Base-by-base conservation (phyloP, 768 basidiomycete genomes). In the Chalciporus piperatus region DNA sequence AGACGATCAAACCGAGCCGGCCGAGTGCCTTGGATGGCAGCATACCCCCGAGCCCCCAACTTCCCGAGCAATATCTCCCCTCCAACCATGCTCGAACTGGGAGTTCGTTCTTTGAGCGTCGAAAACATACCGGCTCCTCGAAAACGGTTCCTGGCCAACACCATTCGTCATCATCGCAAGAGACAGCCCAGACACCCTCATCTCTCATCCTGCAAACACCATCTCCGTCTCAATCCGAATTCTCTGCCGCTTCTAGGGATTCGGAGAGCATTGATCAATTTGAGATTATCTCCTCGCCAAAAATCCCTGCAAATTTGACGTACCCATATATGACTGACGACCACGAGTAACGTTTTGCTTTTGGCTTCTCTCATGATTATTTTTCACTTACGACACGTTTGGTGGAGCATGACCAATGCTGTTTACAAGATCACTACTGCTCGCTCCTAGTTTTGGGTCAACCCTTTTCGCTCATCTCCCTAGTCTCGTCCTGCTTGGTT, bases 21-120 rank as follows among this genome's bases (percentile, higher is more conserved):
- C 76, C 82, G 9, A 83, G 78, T 60, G 62, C 78, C 14, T 58
- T 79, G 23, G 80, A 73, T 50, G 55, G 59, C 17, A 59, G 62
- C 59, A 78, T 84, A 47, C 83, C 85, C 6, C 80, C 83, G 8
- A 87, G 80, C 59, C 87, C 84, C 16, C 78, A 70, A 52, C 74
- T 87, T 47, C 84, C 84, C 39, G 74, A 75, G 41, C 76, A 78
- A 50, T 79, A 76, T 54, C 51, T 76, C 22, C 37, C 55, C 17
- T 69, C 65, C 6, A 69, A 69, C 25, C 69, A 69, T 39, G 37
- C 56, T 25, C 67, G 69, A 50, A 64, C 63, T 11, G 69, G 63
- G 48, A 69, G 69, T 45, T 67, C 57, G 42, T 45, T 63, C 39
- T 43, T 70, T n/a, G 69, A 69, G 37, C 67, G 45, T 38, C 59